phyloP scores from a whole-genome alignment of 257 asterid genomes.

The Echites panduratus region DNA sequence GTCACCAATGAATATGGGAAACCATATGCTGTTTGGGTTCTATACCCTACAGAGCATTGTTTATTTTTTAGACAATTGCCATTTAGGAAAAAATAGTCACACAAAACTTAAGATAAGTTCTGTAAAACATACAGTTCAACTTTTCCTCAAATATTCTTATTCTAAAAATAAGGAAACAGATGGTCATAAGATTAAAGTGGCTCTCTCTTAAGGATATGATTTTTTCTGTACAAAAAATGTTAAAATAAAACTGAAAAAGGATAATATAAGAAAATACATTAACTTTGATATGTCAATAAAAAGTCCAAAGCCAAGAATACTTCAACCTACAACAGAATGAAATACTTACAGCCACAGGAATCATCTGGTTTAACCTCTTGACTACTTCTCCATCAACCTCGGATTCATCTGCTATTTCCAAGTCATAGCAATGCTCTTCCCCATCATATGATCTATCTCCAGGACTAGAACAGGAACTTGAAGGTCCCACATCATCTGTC shows the following conservation, averaged over 20 bases:
- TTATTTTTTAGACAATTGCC: not conserved
- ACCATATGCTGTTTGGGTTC: not conserved
- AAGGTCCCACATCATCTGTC: constrained; percentile 42
- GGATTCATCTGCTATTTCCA: constrained; percentile 76
- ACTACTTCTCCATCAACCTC: constrained; percentile 89
- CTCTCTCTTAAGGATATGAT: not conserved
- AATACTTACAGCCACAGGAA: constrained; percentile 71
- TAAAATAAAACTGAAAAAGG: not conserved
- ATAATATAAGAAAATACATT: not conserved
- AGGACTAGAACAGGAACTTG: constrained; percentile 66
- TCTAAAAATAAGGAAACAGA: not conserved
- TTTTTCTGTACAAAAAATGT: not conserved
- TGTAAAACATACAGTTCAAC: constrained; percentile 1
- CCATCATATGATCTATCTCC: constrained; percentile 62
- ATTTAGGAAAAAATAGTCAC: not conserved
- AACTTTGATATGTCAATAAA: not conserved
- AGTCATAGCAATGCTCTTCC: constrained; percentile 44
- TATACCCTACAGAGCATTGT: not conserved
- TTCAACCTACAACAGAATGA: not conserved
- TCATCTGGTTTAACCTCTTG: constrained; percentile 75
- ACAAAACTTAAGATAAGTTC: not conserved
- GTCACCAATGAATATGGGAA: not conserved
- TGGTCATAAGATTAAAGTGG: not conserved
- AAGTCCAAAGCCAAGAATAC: not conserved
- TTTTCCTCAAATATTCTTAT: not conserved